Conservation (phyloP, 2,329 filamentous ascomycete genomes). For the Hortaea sp. region DNA sequence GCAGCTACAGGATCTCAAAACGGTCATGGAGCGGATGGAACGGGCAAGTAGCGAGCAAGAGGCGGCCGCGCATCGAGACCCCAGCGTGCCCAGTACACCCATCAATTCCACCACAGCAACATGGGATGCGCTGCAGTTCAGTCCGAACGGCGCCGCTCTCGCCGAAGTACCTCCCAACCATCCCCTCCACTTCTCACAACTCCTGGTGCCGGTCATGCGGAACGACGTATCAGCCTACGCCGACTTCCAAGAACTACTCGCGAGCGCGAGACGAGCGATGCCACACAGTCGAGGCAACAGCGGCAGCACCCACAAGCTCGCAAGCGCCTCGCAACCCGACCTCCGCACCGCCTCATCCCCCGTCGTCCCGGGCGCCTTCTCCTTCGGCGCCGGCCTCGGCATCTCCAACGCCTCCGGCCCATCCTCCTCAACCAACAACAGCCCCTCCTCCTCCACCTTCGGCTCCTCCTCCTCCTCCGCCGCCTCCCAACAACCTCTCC, state of each 20-base stretch:
- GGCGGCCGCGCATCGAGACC: slow-evolving; percentile 47
- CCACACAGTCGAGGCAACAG: slow-evolving; percentile 57
- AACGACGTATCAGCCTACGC: slow-evolving; percentile 72
- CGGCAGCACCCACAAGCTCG: slow-evolving; percentile 28
- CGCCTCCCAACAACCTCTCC: slow-evolving; percentile 35
- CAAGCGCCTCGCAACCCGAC: slow-evolving; percentile 44
- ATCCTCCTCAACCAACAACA: slow-evolving; percentile 13
- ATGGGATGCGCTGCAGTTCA: slow-evolving; percentile 51
- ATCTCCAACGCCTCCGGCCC: slow-evolving; percentile 4
- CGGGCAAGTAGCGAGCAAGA: slow-evolving; percentile 58
- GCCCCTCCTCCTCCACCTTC: slow-evolving; percentile 16
- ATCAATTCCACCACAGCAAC: slow-evolving; percentile 48
- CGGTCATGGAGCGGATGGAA: slow-evolving; percentile 80
- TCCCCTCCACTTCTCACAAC: slow-evolving; percentile 66
- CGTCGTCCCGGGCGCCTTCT: slow-evolving; percentile 34
- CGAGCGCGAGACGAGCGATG: slow-evolving; percentile 49
- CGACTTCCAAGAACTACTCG: slow-evolving; percentile 72
- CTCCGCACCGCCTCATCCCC: slow-evolving; percentile 23
- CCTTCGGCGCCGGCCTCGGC: slow-evolving; percentile 15
- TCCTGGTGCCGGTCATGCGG: slow-evolving; percentile 73
- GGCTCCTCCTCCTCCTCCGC: slow-evolving; percentile 24
- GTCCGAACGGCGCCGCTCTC: slow-evolving; percentile 36
- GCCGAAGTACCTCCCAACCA: slow-evolving; percentile 51
- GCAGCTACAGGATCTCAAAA: slow-evolving; percentile 82
- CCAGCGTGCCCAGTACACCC: slow-evolving; percentile 69